Conservation (phyloP, 2,329 filamentous ascomycete genomes). For the Ceratocystis variospora region DNA sequence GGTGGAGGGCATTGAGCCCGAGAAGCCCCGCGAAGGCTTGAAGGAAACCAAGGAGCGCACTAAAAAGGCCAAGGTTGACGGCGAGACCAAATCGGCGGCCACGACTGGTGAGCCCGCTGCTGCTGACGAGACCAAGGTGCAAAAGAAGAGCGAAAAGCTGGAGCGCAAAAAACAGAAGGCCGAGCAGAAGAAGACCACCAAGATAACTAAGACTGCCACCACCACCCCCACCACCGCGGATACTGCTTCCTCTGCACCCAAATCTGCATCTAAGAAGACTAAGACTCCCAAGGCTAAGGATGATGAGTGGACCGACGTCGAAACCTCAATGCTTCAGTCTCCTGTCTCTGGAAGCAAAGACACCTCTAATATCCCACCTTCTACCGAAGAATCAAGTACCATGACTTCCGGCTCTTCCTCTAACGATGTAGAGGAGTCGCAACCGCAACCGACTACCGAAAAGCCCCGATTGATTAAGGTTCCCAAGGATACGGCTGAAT, state of each 20-base stretch:
- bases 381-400: slow-evolving; percentile 39
- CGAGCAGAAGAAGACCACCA: slow-evolving; percentile 18
- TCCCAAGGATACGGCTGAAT: slow-evolving; percentile 56
- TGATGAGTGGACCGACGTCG: slow-evolving; percentile 22
- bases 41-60: slow-evolving; percentile 47
- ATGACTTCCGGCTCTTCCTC: slow-evolving; percentile 37
- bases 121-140: slow-evolving; percentile 31
- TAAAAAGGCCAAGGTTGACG: slow-evolving; percentile 22
- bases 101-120: slow-evolving; percentile 31
- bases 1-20: slow-evolving; percentile 42
- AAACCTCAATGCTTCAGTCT: slow-evolving; percentile 34
- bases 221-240: slow-evolving; percentile 20
- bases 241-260: slow-evolving; percentile 14
- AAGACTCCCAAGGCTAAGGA: slow-evolving; percentile 15
- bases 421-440: slow-evolving; percentile 44
- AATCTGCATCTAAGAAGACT: slow-evolving; percentile 19
- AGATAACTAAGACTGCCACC: background rate
- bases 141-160: slow-evolving; percentile 39
- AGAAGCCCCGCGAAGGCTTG: slow-evolving; percentile 51
- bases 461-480: slow-evolving; percentile 53
- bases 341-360: slow-evolving; percentile 45
- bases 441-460: slow-evolving; percentile 31
- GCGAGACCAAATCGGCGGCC: slow-evolving; percentile 20
- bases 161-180: slow-evolving; percentile 32
- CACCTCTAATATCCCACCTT: slow-evolving; percentile 29